Percentiles rank a stretch among this genome's conserved stretches.
These are phyloP conservation scores for Thelephora ganbajun DNA, from an alignment of 768 basidiomycete species.

Conservation along the genomic window DNA sequence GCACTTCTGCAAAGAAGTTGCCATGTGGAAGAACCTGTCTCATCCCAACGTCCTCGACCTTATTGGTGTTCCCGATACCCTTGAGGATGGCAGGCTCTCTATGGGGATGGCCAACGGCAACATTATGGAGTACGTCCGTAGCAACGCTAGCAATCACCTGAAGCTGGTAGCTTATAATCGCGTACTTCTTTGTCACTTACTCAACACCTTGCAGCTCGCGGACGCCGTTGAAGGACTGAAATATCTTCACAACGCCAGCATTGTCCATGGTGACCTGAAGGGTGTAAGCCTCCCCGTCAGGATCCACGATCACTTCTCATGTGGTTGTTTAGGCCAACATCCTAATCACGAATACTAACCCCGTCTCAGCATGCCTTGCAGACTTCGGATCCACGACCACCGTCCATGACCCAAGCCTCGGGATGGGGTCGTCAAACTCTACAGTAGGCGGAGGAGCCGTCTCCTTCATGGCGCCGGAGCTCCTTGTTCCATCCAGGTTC, in stretches of 20 bases:
- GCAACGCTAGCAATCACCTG: background rate
- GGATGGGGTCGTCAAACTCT: background rate
- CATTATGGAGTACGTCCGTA: conserved; percentile 1
- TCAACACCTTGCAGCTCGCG: background rate
- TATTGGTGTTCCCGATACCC: background rate
- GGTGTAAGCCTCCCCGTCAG: conserved; percentile 1
- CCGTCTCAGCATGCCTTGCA: conserved; percentile 2
- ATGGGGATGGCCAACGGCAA: conserved; percentile 3
- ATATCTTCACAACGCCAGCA: conserved; percentile 2
- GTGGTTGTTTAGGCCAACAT: conserved; percentile 3
- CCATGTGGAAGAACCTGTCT: background rate
- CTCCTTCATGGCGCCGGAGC: conserved; percentile 12
- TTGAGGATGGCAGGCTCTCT: background rate
- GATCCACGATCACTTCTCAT: background rate
- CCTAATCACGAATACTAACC: conserved; percentile 4
- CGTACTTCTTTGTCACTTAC: background rate
- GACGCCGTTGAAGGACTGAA: conserved; percentile 3
- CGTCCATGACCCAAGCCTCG: background rate
- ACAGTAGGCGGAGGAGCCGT: conserved; percentile 3
- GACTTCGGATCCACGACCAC: conserved; percentile 7
- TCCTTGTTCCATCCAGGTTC: conserved; percentile 3
- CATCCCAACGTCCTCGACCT: background rate
- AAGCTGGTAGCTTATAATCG: conserved; percentile 1
- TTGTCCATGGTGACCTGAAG: conserved; percentile 6
- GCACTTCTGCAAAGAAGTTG: background rate